Base-by-base conservation (phyloP, 345 rosid species). In the Crucihimalaya himalaica region DNA sequence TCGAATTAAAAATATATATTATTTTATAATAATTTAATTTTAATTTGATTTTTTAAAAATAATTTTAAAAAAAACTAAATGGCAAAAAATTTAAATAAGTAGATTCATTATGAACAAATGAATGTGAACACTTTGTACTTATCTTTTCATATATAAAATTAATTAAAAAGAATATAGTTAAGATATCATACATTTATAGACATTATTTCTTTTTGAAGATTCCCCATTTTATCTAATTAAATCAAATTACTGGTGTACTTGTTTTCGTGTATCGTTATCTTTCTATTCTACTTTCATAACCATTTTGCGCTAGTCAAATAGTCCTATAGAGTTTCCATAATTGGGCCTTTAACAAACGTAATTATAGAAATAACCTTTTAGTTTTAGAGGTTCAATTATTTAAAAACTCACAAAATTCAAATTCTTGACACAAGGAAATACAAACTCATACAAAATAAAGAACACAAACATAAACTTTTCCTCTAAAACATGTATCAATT, bases 381-480 rank as follows among this genome's bases (percentile, higher is more conserved):
- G 47, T 31, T 29, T 19, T 48, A 47, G 5, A n/a, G 8, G 12
- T 42, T 18, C n/a, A 14, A 43, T 52, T 5, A 37, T 37, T 52
- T 34, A n/a, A n/a, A 14, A 29, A 19, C 27, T 6, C 19, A 25
- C 4, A 57, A 45, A n/a, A 1, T 40, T 54, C 47, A 54, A 37
- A 39, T 18, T 39, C 11, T 53, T 67, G 27, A 35, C 32, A 14
- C 13, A 39, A 42, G 6, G 45, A 32, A 58, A 57, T 56, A 32
- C 14, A 59, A 13, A 47, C 15, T 16, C 28, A 34, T 32, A 48
- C 57, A 25, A 70, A 32, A 48, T 18, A 60, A 47, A 57, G 1
- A 32, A 71, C 61, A 61, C 40, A 60, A 40, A 63, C 45, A 51
- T 61, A 62, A 72, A 28, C 47, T 48, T 10, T 16, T 13, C 28